Percentiles rank a stretch among this genome's conserved stretches.
Evolutionary conservation across 768 basidiomycete species (phyloP).

Genomic region (Mycena kentingensis): DNA sequence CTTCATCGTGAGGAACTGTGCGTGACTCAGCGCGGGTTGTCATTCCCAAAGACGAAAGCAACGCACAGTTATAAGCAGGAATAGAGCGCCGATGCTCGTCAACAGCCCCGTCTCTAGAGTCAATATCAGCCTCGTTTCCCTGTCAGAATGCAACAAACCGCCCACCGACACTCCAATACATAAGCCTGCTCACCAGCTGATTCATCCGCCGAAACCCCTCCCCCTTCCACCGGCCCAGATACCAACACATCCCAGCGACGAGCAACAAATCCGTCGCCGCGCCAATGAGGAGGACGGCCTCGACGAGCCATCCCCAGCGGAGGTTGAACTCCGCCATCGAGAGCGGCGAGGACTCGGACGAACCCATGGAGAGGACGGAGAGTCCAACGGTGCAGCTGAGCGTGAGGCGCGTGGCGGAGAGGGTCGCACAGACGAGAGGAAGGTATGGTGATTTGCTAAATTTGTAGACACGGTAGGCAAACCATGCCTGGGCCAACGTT

Average conservation of each 20-base stretch:
- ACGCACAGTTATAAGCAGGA: conserved; percentile 6
- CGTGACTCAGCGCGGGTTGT: neutral
- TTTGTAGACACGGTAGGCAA: conserved; percentile 13
- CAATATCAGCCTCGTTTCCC: too few relatives aligned
- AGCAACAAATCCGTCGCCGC: conserved; percentile 7
- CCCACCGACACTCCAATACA: conserved; percentile 13
- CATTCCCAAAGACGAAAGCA: neutral
- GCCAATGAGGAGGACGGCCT: neutral
- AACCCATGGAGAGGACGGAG: neutral
- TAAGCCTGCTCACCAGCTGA: conserved; percentile 6
- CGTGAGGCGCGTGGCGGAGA: conserved; percentile 1
- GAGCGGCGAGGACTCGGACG: neutral
- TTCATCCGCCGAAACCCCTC: conserved; percentile 11
- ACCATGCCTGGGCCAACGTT: conserved; percentile 1
- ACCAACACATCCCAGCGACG: conserved; percentile 4
- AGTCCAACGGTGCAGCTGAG: neutral
- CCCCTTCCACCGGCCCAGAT: conserved; percentile 6
- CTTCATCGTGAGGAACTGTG: conserved; percentile 10
- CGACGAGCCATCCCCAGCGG: conserved; percentile 7
- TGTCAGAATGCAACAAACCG: neutral
- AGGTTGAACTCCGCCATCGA: neutral
- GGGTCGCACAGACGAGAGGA: conserved; percentile 3
- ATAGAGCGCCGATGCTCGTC: neutral
- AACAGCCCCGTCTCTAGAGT: conserved; percentile 6
- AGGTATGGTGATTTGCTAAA: conserved; percentile 3